A percentile compares a stretch with the other conserved stretches of the same genome.
These are phyloP conservation scores for Ciborinia camelliae DNA, from an alignment of 2,329 filamentous ascomycete species.

Conservation along the genomic window DNA sequence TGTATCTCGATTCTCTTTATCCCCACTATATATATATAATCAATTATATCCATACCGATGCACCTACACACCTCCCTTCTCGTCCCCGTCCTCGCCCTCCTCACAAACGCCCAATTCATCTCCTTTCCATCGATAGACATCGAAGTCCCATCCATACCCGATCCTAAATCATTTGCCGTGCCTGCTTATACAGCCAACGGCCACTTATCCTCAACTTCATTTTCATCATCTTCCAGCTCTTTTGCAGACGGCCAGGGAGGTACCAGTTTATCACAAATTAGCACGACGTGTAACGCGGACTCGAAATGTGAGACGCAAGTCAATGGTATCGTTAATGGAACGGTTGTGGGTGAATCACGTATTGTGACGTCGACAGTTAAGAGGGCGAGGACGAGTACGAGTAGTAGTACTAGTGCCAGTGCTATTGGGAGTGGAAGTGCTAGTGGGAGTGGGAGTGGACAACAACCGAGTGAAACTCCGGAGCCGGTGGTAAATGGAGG, in stretches of 20 bases:
- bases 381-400: neutral
- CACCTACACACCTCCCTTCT: neutral
- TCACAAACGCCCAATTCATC: neutral
- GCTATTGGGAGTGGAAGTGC: neutral
- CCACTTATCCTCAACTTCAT: constrained; percentile 1
- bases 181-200: neutral
- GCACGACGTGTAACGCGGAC: neutral
- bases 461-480: neutral
- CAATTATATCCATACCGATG: neutral
- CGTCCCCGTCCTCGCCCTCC: neutral
- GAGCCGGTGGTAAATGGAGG: neutral
- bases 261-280: neutral
- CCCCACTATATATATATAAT: neutral
- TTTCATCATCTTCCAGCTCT: constrained; percentile 10
- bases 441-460: neutral
- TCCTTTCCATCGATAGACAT: neutral
- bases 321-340: constrained; percentile 4
- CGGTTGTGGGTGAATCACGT: neutral
- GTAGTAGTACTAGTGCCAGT: neutral
- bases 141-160: neutral
- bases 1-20: neutral
- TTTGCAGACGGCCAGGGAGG: neutral
- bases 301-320: constrained; percentile 4
- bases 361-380: neutral
- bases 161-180: neutral